These are phyloP conservation scores for Pseudogymnoascus sp. DNA, from an alignment of 2,329 filamentous ascomycete species.

Conservation along the genomic window DNA sequence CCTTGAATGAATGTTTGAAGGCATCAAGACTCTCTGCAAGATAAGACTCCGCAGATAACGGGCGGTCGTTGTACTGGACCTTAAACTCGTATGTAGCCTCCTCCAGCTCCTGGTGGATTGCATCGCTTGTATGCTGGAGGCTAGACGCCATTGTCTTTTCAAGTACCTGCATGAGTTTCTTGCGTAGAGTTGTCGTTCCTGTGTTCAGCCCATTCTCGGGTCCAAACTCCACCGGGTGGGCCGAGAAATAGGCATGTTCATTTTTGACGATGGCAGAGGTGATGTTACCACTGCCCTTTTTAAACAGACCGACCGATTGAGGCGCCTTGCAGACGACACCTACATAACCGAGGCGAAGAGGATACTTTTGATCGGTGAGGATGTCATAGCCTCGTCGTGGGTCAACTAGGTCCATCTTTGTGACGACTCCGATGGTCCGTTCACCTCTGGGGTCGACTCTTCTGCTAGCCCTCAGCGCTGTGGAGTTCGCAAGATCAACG, in stretches of 20 bases:
- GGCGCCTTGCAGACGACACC: conserved; percentile 80
- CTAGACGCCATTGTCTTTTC: conserved; percentile 96
- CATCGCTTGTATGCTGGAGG: conserved; percentile 79
- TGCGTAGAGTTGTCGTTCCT: conserved; percentile 78
- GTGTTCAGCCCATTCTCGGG: conserved; percentile 63
- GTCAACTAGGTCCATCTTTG: conserved; percentile 97
- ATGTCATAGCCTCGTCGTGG: conserved; percentile 68
- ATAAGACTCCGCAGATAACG: conserved; percentile 91
- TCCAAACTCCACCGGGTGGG: conserved; percentile 75
- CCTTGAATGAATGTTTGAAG: conserved; percentile 97
- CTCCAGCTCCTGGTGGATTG: conserved; percentile 88
- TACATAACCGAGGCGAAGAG: conserved; percentile 88
- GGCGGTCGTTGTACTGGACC: conserved; percentile 96
- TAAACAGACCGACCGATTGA: conserved; percentile 62
- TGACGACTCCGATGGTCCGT: conserved; percentile 95
- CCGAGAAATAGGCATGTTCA: conserved; percentile 76
- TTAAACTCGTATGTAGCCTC: conserved; percentile 99
- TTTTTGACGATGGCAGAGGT: conserved; percentile 76
- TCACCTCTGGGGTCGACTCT: conserved; percentile 91
- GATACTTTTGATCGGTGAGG: conserved; percentile 84
- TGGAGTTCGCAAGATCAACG: conserved; percentile 94
- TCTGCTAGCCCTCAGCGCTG: conserved; percentile 79
- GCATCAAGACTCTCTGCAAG: conserved; percentile 88
- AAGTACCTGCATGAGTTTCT: conserved; percentile 93
- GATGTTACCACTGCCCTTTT: conserved; percentile 71